Percentiles rank a stretch among this genome's conserved stretches.
These are phyloP conservation scores for Botrytis hyacinthi DNA, from an alignment of 2,329 filamentous ascomycete genomes.

Conservation along the genomic window DNA sequence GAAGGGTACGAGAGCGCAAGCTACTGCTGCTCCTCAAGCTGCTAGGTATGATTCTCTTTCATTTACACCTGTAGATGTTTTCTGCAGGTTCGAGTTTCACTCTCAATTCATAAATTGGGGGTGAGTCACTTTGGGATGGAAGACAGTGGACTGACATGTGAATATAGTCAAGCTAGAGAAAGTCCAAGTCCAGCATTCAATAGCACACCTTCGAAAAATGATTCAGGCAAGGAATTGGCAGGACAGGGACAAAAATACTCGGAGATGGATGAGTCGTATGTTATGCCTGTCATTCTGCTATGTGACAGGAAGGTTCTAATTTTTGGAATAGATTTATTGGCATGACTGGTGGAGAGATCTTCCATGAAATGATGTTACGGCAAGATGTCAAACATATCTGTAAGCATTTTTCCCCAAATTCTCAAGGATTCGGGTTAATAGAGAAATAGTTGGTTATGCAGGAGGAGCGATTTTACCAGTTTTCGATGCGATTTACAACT, in stretches of 20 bases:
- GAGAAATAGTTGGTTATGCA: constrained; percentile 71
- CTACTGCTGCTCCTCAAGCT: constrained; percentile 42
- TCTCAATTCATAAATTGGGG: neutral
- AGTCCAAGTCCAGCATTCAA: constrained; percentile 64
- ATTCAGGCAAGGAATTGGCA: constrained; percentile 51
- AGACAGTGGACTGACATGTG: constrained; percentile 5
- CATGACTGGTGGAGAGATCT: constrained; percentile 92
- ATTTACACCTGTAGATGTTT: neutral
- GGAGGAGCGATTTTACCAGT: constrained; percentile 96
- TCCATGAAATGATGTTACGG: constrained; percentile 98
- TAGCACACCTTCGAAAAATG: constrained; percentile 43
- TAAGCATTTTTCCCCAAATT: constrained; percentile 49
- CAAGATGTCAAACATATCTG: constrained; percentile 91
- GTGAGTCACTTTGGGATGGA: constrained; percentile 3
- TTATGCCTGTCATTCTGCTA: constrained; percentile 31
- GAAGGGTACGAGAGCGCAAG: constrained; percentile 45
- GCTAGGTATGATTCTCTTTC: constrained; percentile 31
- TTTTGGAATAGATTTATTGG: constrained; percentile 70
- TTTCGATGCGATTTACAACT: constrained; percentile 99
- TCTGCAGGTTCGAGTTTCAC: neutral
- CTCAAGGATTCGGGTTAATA: constrained; percentile 25
- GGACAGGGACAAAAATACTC: constrained; percentile 53
- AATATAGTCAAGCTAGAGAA: constrained; percentile 52
- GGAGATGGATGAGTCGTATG: constrained; percentile 80
- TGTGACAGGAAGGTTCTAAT: constrained; percentile 19